Conservation (phyloP, 1,284 basidiomycete genomes). For the Ceratobasidium sp. region DNA sequence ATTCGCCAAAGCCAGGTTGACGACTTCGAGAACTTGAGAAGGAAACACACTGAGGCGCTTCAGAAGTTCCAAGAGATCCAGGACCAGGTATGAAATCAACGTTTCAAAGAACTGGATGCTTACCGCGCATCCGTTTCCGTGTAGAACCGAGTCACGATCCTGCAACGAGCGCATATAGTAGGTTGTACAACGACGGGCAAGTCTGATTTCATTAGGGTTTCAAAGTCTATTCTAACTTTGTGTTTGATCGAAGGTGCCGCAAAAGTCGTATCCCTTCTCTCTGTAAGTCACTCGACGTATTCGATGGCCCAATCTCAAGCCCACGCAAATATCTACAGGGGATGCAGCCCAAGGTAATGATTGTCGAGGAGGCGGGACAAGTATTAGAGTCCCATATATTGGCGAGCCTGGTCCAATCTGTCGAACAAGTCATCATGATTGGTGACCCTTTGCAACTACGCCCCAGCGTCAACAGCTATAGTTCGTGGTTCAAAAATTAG, state of each 20-base stretch:
- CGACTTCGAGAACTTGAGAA: conserved; percentile 58
- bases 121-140: neutral
- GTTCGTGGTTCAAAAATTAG: conserved; percentile 58
- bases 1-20: conserved; percentile 57
- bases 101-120: neutral
- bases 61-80: conserved; percentile 56
- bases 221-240: neutral
- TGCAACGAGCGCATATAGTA: conserved; percentile 49
- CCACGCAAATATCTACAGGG: conserved; percentile 57
- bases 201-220: neutral
- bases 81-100: conserved; percentile 55
- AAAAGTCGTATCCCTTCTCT: conserved; percentile 50
- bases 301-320: too few relatives aligned
- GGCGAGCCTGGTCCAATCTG: conserved; percentile 51
- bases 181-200: conserved; percentile 53
- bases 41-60: conserved; percentile 54
- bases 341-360: conserved; percentile 65
- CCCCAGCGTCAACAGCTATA: conserved; percentile 72
- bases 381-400: conserved; percentile 80
- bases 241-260: conserved; percentile 48
- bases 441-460: conserved; percentile 78
- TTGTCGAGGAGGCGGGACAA: conserved; percentile 81
- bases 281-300: conserved; percentile 18
- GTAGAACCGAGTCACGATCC: conserved; percentile 43
- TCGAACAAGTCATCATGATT: conserved; percentile 73